Conservation (phyloP, 805 yeast species). For the Scheffersomyces stipitis region DNA sequence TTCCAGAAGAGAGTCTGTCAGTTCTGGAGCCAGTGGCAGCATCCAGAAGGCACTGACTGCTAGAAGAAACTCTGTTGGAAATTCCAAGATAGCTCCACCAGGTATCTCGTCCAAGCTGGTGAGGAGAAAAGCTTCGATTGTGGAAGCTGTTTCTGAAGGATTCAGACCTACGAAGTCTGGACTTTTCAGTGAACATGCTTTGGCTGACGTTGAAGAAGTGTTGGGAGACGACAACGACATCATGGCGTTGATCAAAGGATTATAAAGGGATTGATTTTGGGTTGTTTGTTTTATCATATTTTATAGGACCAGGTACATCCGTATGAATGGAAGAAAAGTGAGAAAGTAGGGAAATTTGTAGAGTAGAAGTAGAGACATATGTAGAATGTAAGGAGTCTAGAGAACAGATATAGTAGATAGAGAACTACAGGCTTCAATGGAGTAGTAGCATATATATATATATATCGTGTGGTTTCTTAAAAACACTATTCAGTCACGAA, state of each 20-base stretch:
- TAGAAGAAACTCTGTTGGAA: neutral
- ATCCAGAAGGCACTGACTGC: neutral
- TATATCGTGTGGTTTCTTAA: no score
- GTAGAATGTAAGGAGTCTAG: no score
- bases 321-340: no score
- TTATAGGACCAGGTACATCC: no score
- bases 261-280: conserved; percentile 11
- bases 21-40: neutral
- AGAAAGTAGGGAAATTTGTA: no score
- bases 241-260: conserved; percentile 40
- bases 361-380: no score
- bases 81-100: conserved; percentile 1
- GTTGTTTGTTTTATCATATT: no score
- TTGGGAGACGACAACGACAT: conserved; percentile 52
- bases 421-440: no score
- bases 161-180: conserved; percentile 74
- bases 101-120: conserved; percentile 29
- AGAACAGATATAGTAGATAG: no score
- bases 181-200: conserved; percentile 69
- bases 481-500: no score
- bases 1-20: conserved; percentile 9
- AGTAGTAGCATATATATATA: no score
- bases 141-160: conserved; percentile 76
- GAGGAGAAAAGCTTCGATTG: conserved; percentile 64
- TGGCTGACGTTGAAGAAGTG: conserved; percentile 72